Base-by-base conservation (phyloP, 108 stramenopile species). In the Pelagomonas calceolata region DNA sequence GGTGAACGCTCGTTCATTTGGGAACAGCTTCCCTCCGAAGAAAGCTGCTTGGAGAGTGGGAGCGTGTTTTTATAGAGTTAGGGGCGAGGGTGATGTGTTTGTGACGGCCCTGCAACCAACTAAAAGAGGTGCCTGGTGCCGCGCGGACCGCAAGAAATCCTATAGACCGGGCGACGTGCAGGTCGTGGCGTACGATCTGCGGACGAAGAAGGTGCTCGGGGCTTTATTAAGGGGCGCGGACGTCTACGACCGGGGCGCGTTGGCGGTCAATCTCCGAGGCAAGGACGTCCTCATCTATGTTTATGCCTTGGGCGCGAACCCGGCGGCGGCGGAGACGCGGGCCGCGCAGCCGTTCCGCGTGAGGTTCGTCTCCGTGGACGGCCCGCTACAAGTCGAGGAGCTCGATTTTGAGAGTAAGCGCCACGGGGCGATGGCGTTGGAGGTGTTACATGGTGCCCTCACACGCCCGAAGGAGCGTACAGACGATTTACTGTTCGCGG, bases 71-170 rank as follows among this genome's bases (percentile, higher is more conserved):
- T 26, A 26, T 73, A 74, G 29, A 65, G 70, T 32, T 75, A 66
- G 14, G 44, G 5, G 64, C 16, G 69, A 77, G 46, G 85, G 87
- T 35, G 86, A 87, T 39, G 70, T 89, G 0, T 89, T 76, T 68
- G 80, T 89, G 0, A 87, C 87, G 86, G 81, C 83, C 1, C 87
- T 89, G 33, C 88, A 89, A 72, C 85, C 84, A 67, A 89, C 83
- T 15, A 66, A 76, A 70, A 79, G 88, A 32, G 86, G 88, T 35
- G 84, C 88, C 9, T 75, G 63, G 12, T 83, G 78, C 65, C 86
- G 88, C 46, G 39, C 73, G 35, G 88, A 89, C 67, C 75, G 88
- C 16, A 89, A 89, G 69, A 80, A 78, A 51, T 79, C 78, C 67
- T 89, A 89, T 81, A 87, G 87, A 67, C 76, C 84, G 30, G 81